These are phyloP conservation scores for Pythium volutum DNA, from an alignment of 352 stramenopile genomes.

Conservation along the genomic window DNA sequence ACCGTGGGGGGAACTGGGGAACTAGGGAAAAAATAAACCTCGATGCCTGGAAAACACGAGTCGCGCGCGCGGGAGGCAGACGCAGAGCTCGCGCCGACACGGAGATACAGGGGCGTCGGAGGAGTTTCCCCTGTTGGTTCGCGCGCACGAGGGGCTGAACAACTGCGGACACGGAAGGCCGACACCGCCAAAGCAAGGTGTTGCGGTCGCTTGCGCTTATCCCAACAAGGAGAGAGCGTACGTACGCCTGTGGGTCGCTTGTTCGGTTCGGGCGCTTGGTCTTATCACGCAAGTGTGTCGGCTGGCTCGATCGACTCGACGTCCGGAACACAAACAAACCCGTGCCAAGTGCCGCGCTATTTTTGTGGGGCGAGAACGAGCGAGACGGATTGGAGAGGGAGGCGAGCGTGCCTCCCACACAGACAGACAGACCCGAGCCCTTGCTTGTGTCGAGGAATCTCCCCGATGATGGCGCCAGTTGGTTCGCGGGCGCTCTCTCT, in stretches of 20 bases:
- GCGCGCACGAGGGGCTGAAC: not conserved
- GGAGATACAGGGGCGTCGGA: not conserved
- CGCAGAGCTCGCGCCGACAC: not conserved
- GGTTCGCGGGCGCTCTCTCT: conserved; percentile 11
- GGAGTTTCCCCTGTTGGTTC: not conserved
- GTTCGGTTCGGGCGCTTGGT: not conserved
- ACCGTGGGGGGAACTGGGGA: not conserved
- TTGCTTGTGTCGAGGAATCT: conserved; percentile 6
- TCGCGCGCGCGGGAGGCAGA: not conserved
- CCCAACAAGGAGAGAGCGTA: not conserved
- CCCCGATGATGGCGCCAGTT: conserved; percentile 12
- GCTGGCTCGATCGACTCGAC: conserved; percentile 18
- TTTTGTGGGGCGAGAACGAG: conserved; percentile 1
- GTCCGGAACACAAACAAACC: conserved; percentile 3
- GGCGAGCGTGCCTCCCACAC: conserved; percentile 4
- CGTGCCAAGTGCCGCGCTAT: conserved; percentile 4
- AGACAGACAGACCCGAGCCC: conserved; percentile 11
- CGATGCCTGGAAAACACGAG: conserved; percentile 1
- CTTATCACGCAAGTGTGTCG: conserved; percentile 10
- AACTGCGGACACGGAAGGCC: not conserved
- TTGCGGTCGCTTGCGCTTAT: not conserved
- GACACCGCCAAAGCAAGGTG: not conserved
- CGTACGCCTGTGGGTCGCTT: too few species aligned
- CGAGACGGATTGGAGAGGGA: too few species aligned
- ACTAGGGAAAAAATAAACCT: not conserved